These are phyloP conservation scores for Trichoderma sp. DNA, from an alignment of 2,329 filamentous ascomycete genomes.

Conservation along the genomic window DNA sequence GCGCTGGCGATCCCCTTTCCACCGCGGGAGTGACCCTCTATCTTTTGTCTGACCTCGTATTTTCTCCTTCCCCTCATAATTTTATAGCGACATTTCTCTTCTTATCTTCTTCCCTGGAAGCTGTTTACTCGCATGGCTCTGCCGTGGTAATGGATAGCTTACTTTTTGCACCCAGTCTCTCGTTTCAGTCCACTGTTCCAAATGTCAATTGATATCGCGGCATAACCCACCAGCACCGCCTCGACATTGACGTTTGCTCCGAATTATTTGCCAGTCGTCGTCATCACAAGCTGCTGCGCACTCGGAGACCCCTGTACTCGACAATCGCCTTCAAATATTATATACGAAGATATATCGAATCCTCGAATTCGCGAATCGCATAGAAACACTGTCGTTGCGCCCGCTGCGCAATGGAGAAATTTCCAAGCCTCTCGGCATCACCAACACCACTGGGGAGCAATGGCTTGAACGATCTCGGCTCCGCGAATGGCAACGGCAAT, in stretches of 20 bases:
- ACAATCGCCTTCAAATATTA: not conserved
- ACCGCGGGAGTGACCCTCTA: not conserved
- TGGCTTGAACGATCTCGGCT: slow-evolving; percentile 29
- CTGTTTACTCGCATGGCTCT: not conserved
- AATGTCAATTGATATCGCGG: slow-evolving; percentile 1
- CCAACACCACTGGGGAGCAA: slow-evolving; percentile 29
- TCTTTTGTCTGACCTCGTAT: not conserved
- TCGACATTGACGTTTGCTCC: not conserved
- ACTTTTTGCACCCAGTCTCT: not conserved
- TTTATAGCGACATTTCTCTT: not conserved
- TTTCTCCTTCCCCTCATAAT: not conserved
- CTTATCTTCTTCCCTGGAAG: not conserved
- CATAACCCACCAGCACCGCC: slow-evolving; percentile 8
- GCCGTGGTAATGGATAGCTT: slow-evolving; percentile 9
- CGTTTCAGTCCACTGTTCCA: not conserved
- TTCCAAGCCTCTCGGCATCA: slow-evolving; percentile 53
- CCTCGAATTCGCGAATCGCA: not conserved
- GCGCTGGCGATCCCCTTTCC: slow-evolving; percentile 12
- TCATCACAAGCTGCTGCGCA: not conserved
- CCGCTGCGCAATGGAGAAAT: slow-evolving; percentile 50
- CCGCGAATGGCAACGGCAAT: slow-evolving; percentile 26
- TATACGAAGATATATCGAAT: not conserved
- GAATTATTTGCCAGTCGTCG: not conserved
- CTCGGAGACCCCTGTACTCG: not conserved
- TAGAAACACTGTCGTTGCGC: not conserved